Base-by-base conservation (phyloP, 495 filamentous ascomycete species). In the Polyplosphaeria fusca region DNA sequence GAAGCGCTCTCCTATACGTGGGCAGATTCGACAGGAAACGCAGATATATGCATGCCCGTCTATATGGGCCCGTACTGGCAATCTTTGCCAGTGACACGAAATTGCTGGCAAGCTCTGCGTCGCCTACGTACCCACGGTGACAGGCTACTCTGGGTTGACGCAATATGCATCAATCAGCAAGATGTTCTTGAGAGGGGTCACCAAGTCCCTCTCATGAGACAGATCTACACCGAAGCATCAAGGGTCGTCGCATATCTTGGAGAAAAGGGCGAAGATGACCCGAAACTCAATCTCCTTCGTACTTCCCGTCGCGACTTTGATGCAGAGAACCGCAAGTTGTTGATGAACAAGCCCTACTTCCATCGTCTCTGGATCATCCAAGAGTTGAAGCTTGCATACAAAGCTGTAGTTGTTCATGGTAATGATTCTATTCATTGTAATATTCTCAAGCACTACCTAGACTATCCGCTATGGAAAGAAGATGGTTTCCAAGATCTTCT, bases 1-100 rank as follows among this genome's bases (percentile, higher is more conserved):
- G 43, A 46, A 46, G 43, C 43, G 43, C 4, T 46, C 13, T 46
- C 43, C 18, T 46, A 46, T 16, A 46, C 43, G 16, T 46, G 43
- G 43, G 22, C 43, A 9, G 43, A 46, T 46, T 7, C 7, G 9
- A 26, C 4, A 16, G 43, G 43, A 4, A 25, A 46, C 16, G 43
- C 13, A 9, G 22, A 20, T 7, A 7, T 46, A 4, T 16, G 22
- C 16, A 16, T 5, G 13, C 13, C 16, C 13, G 16, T 46, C 11
- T 46, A 46, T 23, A 4, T 46, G 18, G 43, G 22, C 7, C 22
- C 43, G 3, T 16, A 46, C 18, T 16, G 7, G 5, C 13, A 22
- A 16, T 13, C 26, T 4, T 16, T 46, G 9, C 43, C 22, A 3
- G 43, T 25, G 7, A 46, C 43, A 12, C 4, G 22, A 16, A 46